phyloP scores from a whole-genome alignment of 306 rosid genomes.

The Ziziphus jujuba region DNA sequence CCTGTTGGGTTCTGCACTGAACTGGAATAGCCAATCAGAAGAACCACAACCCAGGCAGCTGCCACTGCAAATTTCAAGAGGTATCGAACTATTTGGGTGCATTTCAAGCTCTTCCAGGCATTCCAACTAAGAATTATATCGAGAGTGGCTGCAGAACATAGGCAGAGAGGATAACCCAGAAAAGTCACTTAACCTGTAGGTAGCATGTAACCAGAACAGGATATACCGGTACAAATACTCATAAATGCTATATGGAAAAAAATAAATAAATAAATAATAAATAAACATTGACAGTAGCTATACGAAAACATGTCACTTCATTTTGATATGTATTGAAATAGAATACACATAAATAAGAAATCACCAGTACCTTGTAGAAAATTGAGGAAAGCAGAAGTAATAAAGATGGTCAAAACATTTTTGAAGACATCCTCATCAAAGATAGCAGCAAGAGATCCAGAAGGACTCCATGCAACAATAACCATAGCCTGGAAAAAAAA shows the following conservation, averaged over 20 bases:
- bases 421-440: conserved; percentile 71
- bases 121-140: conserved; percentile 79
- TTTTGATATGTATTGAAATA: neutral
- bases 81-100: conserved; percentile 77
- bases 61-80: conserved; percentile 82
- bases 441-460: conserved; percentile 63
- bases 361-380: conserved; percentile 74
- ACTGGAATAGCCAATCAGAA: conserved; percentile 75
- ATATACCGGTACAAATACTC: neutral
- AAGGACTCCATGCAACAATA: conserved; percentile 86
- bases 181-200: neutral
- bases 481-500: conserved; percentile 81
- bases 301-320: neutral
- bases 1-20: conserved; percentile 78
- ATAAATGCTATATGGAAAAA: neutral
- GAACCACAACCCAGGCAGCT: conserved; percentile 81
- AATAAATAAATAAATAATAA: neutral
- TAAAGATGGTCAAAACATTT: conserved; percentile 80
- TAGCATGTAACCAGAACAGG: conserved; percentile 2
- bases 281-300: neutral
- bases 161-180: conserved; percentile 18
- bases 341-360: neutral
- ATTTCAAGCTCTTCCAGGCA: conserved; percentile 90
- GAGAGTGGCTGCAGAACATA: conserved; percentile 62
- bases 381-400: conserved; percentile 84